These are phyloP conservation scores for Penicillium sp. DNA, from an alignment of 2,329 filamentous ascomycete genomes.

Conservation along the genomic window DNA sequence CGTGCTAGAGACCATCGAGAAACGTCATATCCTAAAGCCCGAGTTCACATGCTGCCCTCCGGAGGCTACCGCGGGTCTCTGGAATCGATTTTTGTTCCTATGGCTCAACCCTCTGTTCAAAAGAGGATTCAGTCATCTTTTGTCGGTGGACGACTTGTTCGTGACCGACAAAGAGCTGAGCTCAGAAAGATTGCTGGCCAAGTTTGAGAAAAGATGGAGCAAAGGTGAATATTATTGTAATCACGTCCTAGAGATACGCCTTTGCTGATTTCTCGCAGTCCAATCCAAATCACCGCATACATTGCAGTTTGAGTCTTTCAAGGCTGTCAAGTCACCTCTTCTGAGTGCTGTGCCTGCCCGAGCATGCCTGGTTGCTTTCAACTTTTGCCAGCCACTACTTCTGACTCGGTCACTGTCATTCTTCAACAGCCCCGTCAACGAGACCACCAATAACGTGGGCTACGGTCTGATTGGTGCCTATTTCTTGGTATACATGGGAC, in stretches of 20 bases:
- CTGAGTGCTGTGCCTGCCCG: constrained; percentile 29
- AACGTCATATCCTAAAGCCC: constrained; percentile 36
- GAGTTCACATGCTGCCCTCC: constrained; percentile 40
- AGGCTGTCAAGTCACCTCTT: constrained; percentile 30
- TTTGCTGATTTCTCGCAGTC: constrained; percentile 19
- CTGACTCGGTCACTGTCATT: constrained; percentile 34
- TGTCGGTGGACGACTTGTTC: constrained; percentile 43
- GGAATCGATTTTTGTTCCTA: constrained; percentile 46
- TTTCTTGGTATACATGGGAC: constrained; percentile 38
- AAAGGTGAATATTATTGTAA: constrained; percentile 23
- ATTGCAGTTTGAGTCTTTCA: constrained; percentile 26
- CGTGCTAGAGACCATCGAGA: constrained; percentile 43
- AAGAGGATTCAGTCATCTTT: constrained; percentile 41
- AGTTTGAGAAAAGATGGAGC: constrained; percentile 37
- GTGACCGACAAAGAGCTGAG: constrained; percentile 41
- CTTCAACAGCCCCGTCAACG: constrained; percentile 24
- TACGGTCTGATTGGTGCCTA: constrained; percentile 43
- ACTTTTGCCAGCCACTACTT: constrained; percentile 35
- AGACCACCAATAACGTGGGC: constrained; percentile 29
- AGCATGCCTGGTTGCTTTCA: constrained; percentile 32
- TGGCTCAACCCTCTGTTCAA: constrained; percentile 51
- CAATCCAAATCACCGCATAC: constrained; percentile 22
- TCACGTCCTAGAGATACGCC: too few species aligned
- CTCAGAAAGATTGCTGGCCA: constrained; percentile 36
- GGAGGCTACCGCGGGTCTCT: constrained; percentile 49